Percentiles rank a stretch among this genome's conserved stretches.
Evolutionary conservation across 768 basidiomycete species (phyloP).

Genomic region (Suillus bovinus): DNA sequence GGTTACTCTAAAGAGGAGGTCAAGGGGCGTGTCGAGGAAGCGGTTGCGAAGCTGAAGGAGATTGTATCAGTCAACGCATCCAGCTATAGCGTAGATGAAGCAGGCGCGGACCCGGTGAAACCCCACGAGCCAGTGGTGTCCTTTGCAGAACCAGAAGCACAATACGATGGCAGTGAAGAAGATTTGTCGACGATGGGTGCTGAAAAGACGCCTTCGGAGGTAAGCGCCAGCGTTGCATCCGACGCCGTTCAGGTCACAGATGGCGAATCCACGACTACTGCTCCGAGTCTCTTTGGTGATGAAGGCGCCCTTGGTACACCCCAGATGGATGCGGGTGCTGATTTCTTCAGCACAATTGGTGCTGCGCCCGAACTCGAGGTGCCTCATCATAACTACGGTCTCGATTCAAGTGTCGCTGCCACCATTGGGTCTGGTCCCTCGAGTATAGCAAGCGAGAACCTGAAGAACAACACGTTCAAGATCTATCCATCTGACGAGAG

Average conservation of each 20-base stretch:
- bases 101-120: conserved; percentile 42
- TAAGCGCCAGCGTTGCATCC: conserved; percentile 63
- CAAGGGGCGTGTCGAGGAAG: conserved; percentile 74
- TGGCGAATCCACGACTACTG: conserved; percentile 82
- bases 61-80: conserved; percentile 28
- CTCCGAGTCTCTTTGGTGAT: conserved; percentile 86
- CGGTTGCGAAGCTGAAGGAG: conserved; percentile 72
- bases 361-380: conserved; percentile 57
- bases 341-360: conserved; percentile 88
- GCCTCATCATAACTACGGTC: conserved; percentile 76
- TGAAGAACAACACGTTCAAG: conserved; percentile 83
- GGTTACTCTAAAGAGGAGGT: conserved; percentile 93
- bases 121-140: conserved; percentile 79
- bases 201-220: conserved; percentile 58
- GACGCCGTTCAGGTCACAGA: conserved; percentile 64
- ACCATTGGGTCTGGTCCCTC: conserved; percentile 92
- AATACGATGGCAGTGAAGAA: conserved; percentile 31
- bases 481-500: conserved; percentile 89
- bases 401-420: conserved; percentile 92
- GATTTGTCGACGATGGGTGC: conserved; percentile 28
- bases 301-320: conserved; percentile 64
- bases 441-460: conserved; percentile 69
- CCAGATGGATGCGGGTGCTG: conserved; percentile 64
- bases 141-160: conserved; percentile 71
- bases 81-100: conserved; percentile 39